Conservation (phyloP, 495 filamentous ascomycete species). For the Neurospora discreta region DNA sequence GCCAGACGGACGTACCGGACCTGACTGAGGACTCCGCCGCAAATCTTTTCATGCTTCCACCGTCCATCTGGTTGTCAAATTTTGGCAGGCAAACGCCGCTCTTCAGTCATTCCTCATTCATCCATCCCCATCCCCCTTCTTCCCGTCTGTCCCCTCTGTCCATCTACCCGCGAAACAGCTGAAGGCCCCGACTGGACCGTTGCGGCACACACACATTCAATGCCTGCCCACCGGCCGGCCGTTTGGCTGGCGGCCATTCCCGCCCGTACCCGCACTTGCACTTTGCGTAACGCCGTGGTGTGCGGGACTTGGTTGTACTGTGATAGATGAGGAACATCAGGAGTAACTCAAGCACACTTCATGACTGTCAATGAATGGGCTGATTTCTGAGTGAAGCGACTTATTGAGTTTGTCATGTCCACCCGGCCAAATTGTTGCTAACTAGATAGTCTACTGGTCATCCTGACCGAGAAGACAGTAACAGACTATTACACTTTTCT, state of each 20-base stretch:
- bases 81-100: neutral
- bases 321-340: neutral
- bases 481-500: neutral
- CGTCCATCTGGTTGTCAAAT: neutral
- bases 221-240: neutral
- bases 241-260: neutral
- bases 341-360: neutral
- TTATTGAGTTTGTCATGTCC: neutral
- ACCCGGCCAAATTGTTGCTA: neutral
- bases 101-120: neutral
- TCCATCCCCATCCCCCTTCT: neutral
- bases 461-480: neutral
- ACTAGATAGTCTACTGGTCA: neutral
- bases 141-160: neutral
- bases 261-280: neutral
- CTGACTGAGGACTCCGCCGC: neutral
- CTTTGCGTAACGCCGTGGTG: neutral
- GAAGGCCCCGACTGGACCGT: neutral
- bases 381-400: neutral
- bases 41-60: neutral
- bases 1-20: neutral
- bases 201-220: neutral
- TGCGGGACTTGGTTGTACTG: neutral
- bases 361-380: neutral
- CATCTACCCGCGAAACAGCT: neutral